These are phyloP conservation scores for Amylocarpus encephaloides DNA, from an alignment of 2,329 filamentous ascomycete species.

Conservation along the genomic window DNA sequence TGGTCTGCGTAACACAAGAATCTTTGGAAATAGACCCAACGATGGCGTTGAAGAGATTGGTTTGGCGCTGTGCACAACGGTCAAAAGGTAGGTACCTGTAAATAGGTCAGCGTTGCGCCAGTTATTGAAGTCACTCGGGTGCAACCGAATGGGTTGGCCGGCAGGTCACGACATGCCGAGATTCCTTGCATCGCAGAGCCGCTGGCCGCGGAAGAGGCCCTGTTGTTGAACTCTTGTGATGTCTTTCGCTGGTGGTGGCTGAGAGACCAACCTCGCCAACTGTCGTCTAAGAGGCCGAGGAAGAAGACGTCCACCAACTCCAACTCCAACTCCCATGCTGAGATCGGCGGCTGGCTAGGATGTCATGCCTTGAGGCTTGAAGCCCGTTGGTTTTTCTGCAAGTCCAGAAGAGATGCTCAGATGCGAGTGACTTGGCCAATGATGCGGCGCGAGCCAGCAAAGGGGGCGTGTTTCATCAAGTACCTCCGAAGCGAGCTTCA, in stretches of 20 bases:
- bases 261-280: not conserved
- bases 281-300: not conserved
- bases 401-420: not conserved
- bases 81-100: constrained; percentile 1
- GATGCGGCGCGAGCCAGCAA: not conserved
- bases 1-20: not conserved
- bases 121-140: constrained; percentile 2
- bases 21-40: not conserved
- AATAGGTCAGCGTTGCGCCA: constrained; percentile 6
- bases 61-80: not conserved
- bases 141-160: constrained; percentile 1
- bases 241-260: not conserved
- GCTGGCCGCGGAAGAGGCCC: constrained; percentile 4
- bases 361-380: not conserved
- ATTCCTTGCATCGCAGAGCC: not conserved
- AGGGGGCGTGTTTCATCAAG: constrained; percentile 2
- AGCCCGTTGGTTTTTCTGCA: not conserved
- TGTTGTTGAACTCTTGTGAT: not conserved
- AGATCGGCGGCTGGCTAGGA: constrained; percentile 2
- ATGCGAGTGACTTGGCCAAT: not conserved
- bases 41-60: not conserved
- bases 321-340: not conserved
- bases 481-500: constrained; percentile 1
- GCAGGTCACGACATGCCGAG: constrained; percentile 2
- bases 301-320: too few species aligned